These are phyloP conservation scores for Vaccinium macrocarpon DNA, from an alignment of 148 eudicot species.

Conservation along the genomic window DNA sequence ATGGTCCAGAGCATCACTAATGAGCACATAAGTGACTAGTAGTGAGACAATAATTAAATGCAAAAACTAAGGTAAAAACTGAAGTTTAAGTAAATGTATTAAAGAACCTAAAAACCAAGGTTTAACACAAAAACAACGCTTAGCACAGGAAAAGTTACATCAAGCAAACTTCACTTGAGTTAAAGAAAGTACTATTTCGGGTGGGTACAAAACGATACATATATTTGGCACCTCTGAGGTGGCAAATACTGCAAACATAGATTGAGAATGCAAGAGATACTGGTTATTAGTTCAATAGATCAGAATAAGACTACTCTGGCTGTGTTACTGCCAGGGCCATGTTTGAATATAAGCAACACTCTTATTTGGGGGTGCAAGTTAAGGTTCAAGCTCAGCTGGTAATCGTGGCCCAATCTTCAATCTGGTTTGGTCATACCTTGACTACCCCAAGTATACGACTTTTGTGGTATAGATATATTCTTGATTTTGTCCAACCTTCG, in stretches of 20 bases:
- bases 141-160: neutral
- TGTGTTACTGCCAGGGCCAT: conserved; percentile 4
- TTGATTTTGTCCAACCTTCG: neutral
- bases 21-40: neutral
- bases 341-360: neutral
- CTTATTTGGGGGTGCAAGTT: neutral
- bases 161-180: neutral
- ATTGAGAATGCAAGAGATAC: neutral
- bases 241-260: neutral
- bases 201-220: neutral
- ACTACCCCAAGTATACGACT: neutral
- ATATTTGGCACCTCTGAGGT: neutral
- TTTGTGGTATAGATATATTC: neutral
- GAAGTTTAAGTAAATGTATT: too few species aligned
- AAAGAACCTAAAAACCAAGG: too few species aligned
- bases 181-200: neutral
- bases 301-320: neutral
- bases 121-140: neutral
- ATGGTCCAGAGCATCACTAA: too few species aligned
- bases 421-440: neutral
- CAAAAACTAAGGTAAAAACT: neutral
- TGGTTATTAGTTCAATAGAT: neutral
- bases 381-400: neutral
- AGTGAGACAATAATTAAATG: neutral
- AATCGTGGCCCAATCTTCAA: neutral